Evolutionary conservation across 1,139 yeast genomes (phyloP), one percentile per base, ranked within the genome.

Genomic region (Eremothecium sinecaudum): DNA sequence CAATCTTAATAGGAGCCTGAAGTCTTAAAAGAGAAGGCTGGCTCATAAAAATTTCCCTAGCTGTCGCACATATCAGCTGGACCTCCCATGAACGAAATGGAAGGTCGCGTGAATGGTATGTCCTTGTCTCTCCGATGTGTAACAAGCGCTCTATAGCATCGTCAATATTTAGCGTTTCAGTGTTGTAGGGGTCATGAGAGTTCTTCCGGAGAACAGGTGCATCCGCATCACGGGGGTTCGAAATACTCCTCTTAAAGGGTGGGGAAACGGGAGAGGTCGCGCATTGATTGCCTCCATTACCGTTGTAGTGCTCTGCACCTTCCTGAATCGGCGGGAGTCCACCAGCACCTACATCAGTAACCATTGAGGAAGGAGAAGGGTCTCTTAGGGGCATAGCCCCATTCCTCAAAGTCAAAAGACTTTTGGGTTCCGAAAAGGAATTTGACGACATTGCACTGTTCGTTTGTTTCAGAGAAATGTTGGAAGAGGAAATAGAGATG

Each of bases 1-100:
- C 93, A 34, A 83, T 74, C 57, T 82, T 82, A 19, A 82, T 90
- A 0, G 94, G 92, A 0, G 93, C 84, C 20, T 84, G 77, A 40
- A 83, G 62, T 51, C 78, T 77, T 44, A 84, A 63, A 37, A 84
- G 61, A 25, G 81, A 72, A 10, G 95, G 94, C 54, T 84, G 94
- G 18, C 68, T 69, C 58, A 82, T 56, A 42, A 84, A 80, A 14
- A 81, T 68, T 39, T 75, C 75, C 36, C 92, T 63, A 2, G 84
- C 76, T 43, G 71, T 74, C 19, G 73, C 66, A 53, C 90, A 75
- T 36, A 84, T 71, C 39, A 66, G 64, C 46, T 74, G 73, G 38
- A 81, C 68, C 51, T 80, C 90, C 44, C 67, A 63, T 5, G 71
- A 59, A 14, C 61, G 53, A 34, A 67, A 51, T 2, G 61, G 58